These are phyloP conservation scores for Oryza meridionalis DNA, from an alignment of 176 grass and related monocot species.

Conservation along the genomic window DNA sequence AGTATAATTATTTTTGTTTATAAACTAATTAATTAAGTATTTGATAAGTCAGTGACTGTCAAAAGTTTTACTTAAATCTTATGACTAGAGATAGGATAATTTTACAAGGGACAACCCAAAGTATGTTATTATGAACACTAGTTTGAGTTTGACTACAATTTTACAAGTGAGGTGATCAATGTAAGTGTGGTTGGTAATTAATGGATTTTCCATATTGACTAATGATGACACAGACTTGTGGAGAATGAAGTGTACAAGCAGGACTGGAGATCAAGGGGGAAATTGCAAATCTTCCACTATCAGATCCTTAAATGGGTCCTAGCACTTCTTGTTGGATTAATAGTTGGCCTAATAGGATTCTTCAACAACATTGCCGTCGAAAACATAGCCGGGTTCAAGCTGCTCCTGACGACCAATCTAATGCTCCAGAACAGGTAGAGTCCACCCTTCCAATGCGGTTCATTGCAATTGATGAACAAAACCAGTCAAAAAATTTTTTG, in stretches of 20 bases:
- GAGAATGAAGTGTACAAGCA: conserved; percentile 77
- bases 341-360: conserved; percentile 60
- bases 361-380: conserved; percentile 80
- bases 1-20: too few relatives aligned
- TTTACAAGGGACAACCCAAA: too few relatives aligned
- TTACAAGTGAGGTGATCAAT: neutral
- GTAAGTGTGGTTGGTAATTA: neutral
- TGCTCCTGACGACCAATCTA: conserved; percentile 60
- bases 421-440: conserved; percentile 56
- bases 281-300: conserved; percentile 62
- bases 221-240: conserved; percentile 52
- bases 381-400: conserved; percentile 76
- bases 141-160: neutral
- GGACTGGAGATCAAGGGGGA: conserved; percentile 71
- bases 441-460: neutral
- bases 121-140: too few relatives aligned
- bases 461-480: neutral
- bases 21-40: too few relatives aligned
- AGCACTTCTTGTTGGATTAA: conserved; percentile 63
- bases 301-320: conserved; percentile 68
- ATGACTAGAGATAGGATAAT: too few relatives aligned
- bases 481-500: neutral
- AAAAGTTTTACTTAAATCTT: too few relatives aligned
- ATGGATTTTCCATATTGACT: neutral
- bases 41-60: too few relatives aligned